Evolutionary conservation across 192 early-diverging fungal species (phyloP), one percentile per base, ranked within the genome.

Genomic region (Linnemannia elongata): DNA sequence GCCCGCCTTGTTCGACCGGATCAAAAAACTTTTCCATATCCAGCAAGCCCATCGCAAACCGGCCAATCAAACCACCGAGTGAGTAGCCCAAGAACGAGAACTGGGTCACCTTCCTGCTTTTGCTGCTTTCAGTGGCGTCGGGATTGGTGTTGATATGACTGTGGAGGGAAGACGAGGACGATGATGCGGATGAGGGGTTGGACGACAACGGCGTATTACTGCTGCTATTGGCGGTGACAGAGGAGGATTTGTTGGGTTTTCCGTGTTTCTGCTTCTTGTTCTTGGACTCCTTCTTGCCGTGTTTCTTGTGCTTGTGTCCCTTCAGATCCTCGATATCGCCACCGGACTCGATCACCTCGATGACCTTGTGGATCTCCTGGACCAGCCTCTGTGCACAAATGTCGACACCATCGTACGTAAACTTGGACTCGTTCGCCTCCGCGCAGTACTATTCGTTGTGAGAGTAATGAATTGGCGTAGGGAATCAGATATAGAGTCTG

Each of bases 391-490:
- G 79, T 22, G 89, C 93, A 76, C 93, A 93, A 22, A 93, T 86
- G 49, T 91, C 91, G 6, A 93, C 77, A 17, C 93, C 93, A 66
- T 93, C 92, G 76, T 92, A 93, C 1, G 91, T 91, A 69, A 88
- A 88, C 6, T 82, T 81, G 18, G 89, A 83, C 52, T 90, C 89
- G 77, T 92, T 92, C 4, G 81, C 75, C 27, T 88, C 78, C 27
- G 78, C 79, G 60, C 91, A 91, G 22, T 92, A 83, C 92, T 93
- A 80, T 66, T 9, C 30, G 60, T 22, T 35, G 66, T 18, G 1
- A 27, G 60, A 44, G 27, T 3, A 55, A 69, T 57, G 4, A 75
- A 75, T 76, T 41, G 17, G 13, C 13, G 60, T 6, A 77, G 27
- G 55, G 27, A 60, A 42, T 55, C 27, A 66, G n/a, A 72, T 52